These are phyloP conservation scores for Cylindrotheca fusiformis DNA, from an alignment of 108 stramenopile genomes.

Conservation along the genomic window DNA sequence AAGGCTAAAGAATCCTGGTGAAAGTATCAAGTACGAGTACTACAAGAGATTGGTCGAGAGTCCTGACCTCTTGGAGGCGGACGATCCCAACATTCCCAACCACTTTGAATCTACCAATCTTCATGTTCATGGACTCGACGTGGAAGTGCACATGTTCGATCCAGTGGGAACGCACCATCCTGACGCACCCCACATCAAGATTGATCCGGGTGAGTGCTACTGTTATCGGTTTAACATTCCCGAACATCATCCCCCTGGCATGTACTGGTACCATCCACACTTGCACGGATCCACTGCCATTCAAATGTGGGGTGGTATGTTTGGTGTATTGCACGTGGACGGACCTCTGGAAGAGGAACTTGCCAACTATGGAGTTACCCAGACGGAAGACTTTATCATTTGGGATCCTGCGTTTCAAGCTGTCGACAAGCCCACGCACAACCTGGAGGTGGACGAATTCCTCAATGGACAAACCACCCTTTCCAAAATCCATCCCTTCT, in stretches of 20 bases:
- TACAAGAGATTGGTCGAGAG: slow-evolving; percentile 23
- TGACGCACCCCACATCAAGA: slow-evolving; percentile 31
- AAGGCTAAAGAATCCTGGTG: slow-evolving; percentile 35
- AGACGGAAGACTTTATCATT: slow-evolving; percentile 40
- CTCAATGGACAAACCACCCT: slow-evolving; percentile 43
- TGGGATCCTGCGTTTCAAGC: slow-evolving; percentile 41
- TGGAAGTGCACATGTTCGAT: slow-evolving; percentile 56
- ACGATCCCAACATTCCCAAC: slow-evolving; percentile 36
- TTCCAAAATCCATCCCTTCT: slow-evolving; percentile 44
- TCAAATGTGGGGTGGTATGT: slow-evolving; percentile 48
- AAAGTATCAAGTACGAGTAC: slow-evolving; percentile 40
- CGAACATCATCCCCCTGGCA: slow-evolving; percentile 44
- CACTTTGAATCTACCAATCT: slow-evolving; percentile 44
- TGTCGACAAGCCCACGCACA: slow-evolving; percentile 19
- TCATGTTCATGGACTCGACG: slow-evolving; percentile 49
- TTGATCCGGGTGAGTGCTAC: slow-evolving; percentile 44
- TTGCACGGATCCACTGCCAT: slow-evolving; percentile 44
- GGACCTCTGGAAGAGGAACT: slow-evolving; percentile 14
- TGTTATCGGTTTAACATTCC: slow-evolving; percentile 46
- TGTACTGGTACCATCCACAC: slow-evolving; percentile 61
- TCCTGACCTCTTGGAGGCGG: slow-evolving; percentile 34
- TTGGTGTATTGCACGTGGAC: slow-evolving; percentile 41
- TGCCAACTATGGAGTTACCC: slow-evolving; percentile 14
- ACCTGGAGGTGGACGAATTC: slow-evolving; percentile 48
- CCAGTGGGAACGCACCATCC: slow-evolving; percentile 42